Base-by-base conservation (phyloP, 2,329 filamentous ascomycete genomes). In the Acrodontium crateriforme region DNA sequence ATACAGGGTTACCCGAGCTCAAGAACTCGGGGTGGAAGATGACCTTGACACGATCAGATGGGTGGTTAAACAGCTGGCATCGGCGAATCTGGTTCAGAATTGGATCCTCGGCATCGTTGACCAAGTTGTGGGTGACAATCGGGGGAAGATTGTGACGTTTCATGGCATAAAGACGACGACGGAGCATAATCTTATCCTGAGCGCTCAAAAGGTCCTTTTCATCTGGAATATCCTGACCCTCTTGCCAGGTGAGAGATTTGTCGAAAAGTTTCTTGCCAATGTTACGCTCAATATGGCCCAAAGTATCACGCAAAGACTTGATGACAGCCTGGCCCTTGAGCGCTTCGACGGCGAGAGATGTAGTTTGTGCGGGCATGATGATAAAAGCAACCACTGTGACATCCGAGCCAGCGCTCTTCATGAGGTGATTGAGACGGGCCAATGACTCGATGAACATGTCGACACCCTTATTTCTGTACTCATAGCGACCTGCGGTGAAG, bases 361-460 rank as follows among this genome's bases (percentile, higher is more conserved):
- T 81, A 2, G 87, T 95, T 58, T 95, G 84, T 1, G 89, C 89
- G 3, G 89, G 89, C 83, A 98, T 92, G 54, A 98, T 95, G 56
- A 98, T 80, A 53, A 98, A 98, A 12, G 89, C 87, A 11, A 98
- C 87, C 6, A 98, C 78, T 0, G 89, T 95, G 52, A 77, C 85
- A 59, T 89, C 91, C 44, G 83, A 92, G 26, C 82, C 82, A 6
- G 74, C 59, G 28, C 60, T 59, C 69, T 95, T 95, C 50, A 98
- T 72, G 20, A 79, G 73, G 62, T 95, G 85, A 59, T 98, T 98
- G 46, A 98, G 62, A 23, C 89, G 80, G 16, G 89, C 89, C 38
- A 98, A 63, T 3, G 85, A 89, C 59, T 98, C 89, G 43, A 98
- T 92, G 57, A 95, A 98, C 89, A 98, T 95, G 57, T 98, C 89